phyloP scores from a whole-genome alignment of 176 grass and related monocot species.

The Oryza meridionalis region DNA sequence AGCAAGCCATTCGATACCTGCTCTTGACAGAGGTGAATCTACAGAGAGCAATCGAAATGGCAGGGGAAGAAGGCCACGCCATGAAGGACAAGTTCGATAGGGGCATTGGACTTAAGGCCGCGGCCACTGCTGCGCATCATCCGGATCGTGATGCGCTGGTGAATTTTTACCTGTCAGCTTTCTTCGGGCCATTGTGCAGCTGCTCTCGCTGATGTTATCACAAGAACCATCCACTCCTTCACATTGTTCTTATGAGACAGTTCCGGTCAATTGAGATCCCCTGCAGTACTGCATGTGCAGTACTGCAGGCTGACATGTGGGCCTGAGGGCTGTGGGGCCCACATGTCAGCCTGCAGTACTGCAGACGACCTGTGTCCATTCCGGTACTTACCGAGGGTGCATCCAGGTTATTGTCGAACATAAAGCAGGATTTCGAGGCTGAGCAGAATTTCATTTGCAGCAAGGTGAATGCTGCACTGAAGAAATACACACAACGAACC shows the following conservation, averaged over 20 bases:
- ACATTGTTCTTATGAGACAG: neutral
- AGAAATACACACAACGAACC: slow-evolving; percentile 11
- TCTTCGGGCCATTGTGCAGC: neutral
- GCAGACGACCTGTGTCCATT: no score
- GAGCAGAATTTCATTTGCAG: neutral
- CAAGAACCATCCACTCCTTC: neutral
- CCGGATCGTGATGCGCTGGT: neutral
- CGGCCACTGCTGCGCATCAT: neutral
- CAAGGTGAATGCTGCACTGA: slow-evolving; percentile 10
- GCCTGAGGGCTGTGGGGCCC: no score
- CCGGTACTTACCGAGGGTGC: neutral
- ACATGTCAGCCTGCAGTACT: no score
- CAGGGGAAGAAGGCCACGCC: no score
- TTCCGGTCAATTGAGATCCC: no score
- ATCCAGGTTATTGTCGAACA: neutral
- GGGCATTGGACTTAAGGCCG: neutral
- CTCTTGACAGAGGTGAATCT: neutral
- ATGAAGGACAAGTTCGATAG: neutral
- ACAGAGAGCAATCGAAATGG: no score
- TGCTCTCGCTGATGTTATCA: neutral
- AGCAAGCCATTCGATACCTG: neutral
- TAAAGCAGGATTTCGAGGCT: neutral
- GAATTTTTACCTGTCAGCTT: neutral
- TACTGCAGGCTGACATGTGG: no score
- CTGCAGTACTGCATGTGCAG: no score